Evolutionary conservation across 441 rosid genomes (phyloP).

Genomic region (California macrophylla): DNA sequence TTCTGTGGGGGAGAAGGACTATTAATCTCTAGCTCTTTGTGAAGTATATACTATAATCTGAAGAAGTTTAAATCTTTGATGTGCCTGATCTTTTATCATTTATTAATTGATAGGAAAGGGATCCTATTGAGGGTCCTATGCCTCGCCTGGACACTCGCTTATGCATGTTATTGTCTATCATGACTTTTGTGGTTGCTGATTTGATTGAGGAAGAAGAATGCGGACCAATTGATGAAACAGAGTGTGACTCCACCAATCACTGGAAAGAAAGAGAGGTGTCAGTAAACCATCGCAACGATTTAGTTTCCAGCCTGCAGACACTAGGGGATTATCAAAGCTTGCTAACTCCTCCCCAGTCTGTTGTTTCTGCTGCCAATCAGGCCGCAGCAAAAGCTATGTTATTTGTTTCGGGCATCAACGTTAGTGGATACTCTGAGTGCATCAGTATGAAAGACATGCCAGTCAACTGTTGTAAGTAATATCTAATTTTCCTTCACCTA

Average conservation of each 20-base stretch:
- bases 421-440: conserved; percentile 45
- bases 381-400: conserved; percentile 62
- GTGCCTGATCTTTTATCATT: conserved; percentile 11
- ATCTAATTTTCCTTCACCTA: conserved; percentile 12
- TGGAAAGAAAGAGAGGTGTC: conserved; percentile 27
- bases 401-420: conserved; percentile 50
- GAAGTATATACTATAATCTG: conserved; percentile 5
- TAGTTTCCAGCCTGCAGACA: conserved; percentile 53
- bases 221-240: conserved; percentile 26
- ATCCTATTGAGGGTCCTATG: conserved; percentile 68
- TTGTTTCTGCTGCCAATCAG: conserved; percentile 64
- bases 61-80: conserved; percentile 5
- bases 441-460: conserved; percentile 61
- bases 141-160: conserved; percentile 66
- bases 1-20: conserved; percentile 1
- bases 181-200: conserved; percentile 51
- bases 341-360: conserved; percentile 56
- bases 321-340: conserved; percentile 59
- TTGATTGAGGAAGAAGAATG: conserved; percentile 57
- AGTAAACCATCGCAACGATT: conserved; percentile 43
- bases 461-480: conserved; percentile 45
- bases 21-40: conserved; percentile 14
- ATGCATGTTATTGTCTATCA: conserved; percentile 54
- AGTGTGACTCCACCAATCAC: conserved; percentile 23
- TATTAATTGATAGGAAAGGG: conserved; percentile 43